phyloP scores from a whole-genome alignment of 768 basidiomycete genomes.

The Tricholoma flavovirens region DNA sequence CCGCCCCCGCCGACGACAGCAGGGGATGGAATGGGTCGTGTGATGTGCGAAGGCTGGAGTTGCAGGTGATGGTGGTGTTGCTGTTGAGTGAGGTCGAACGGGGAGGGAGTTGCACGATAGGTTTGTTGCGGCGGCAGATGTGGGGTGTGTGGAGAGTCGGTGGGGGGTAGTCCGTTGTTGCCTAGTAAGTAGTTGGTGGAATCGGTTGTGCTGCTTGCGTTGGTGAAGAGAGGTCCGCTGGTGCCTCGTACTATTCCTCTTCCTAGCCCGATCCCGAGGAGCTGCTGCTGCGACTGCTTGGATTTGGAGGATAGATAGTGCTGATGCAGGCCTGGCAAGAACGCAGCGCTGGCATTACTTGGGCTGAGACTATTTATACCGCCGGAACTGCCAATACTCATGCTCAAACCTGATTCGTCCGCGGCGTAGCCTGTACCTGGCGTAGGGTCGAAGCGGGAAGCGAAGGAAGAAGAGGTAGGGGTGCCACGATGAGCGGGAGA shows the following conservation, averaged over 20 bases:
- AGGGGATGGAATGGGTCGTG: constrained; percentile 26
- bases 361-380: constrained; percentile 45
- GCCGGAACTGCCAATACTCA: constrained; percentile 30
- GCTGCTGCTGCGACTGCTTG: constrained; percentile 28
- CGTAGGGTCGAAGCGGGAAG: constrained; percentile 31
- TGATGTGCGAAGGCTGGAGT: constrained; percentile 18
- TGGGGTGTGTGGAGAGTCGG: constrained; percentile 35
- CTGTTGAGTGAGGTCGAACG: constrained; percentile 41
- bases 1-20: background rate
- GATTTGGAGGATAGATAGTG: constrained; percentile 55
- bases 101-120: constrained; percentile 37
- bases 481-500: constrained; percentile 32
- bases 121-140: constrained; percentile 32
- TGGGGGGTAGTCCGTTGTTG: constrained; percentile 22
- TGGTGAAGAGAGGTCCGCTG: constrained; percentile 25
- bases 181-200: constrained; percentile 27
- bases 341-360: constrained; percentile 78
- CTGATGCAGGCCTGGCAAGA: constrained; percentile 66
- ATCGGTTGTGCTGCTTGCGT: constrained; percentile 7
- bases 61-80: constrained; percentile 27
- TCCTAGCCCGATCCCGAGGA: constrained; percentile 20
- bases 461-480: constrained; percentile 51
- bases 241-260: constrained; percentile 26
- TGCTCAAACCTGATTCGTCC: constrained; percentile 30
- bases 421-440: constrained; percentile 7